Evolutionary conservation across 2,329 filamentous ascomycete genomes (phyloP).

Genomic region (Ophiosphaerella korrae): DNA sequence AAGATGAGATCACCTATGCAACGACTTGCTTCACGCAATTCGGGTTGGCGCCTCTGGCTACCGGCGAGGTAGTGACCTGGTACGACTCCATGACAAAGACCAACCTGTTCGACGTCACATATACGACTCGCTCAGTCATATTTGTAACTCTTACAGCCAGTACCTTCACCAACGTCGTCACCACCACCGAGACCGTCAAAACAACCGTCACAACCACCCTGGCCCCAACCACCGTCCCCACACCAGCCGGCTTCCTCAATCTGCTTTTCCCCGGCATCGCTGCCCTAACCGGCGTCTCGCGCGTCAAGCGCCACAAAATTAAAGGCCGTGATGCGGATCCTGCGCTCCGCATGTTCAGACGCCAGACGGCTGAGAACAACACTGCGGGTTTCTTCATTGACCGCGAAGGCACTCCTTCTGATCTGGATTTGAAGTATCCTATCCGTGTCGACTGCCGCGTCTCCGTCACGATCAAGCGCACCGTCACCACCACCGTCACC

Average conservation of each 20-base stretch:
- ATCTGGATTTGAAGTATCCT: constrained; percentile 18
- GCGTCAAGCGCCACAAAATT: constrained; percentile 24
- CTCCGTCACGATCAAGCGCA: constrained; percentile 16
- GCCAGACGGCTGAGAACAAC: constrained; percentile 22
- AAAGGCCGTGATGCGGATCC: constrained; percentile 8
- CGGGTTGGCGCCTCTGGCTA: neutral
- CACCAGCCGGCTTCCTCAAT: constrained; percentile 23
- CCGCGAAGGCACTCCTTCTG: constrained; percentile 14
- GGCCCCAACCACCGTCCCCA: constrained; percentile 14
- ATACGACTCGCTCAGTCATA: constrained; percentile 18
- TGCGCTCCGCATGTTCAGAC: constrained; percentile 13
- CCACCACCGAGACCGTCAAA: constrained; percentile 14
- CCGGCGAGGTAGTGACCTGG: constrained; percentile 6
- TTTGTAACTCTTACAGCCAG: constrained; percentile 26
- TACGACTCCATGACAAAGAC: constrained; percentile 15
- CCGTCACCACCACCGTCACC: constrained; percentile 13
- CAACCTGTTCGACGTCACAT: constrained; percentile 12
- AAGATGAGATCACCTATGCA: constrained; percentile 7
- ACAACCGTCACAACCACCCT: constrained; percentile 19
- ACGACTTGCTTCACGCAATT: neutral
- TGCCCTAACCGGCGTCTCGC: constrained; percentile 14
- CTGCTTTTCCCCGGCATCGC: constrained; percentile 10
- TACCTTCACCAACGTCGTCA: constrained; percentile 24
- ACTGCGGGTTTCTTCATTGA: constrained; percentile 21
- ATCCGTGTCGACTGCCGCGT: constrained; percentile 21